A percentile compares a stretch with the other conserved stretches of the same genome.
These are phyloP conservation scores for Aspergillus novofumigatus DNA, from an alignment of 2,329 filamentous ascomycete genomes.

Conservation along the genomic window DNA sequence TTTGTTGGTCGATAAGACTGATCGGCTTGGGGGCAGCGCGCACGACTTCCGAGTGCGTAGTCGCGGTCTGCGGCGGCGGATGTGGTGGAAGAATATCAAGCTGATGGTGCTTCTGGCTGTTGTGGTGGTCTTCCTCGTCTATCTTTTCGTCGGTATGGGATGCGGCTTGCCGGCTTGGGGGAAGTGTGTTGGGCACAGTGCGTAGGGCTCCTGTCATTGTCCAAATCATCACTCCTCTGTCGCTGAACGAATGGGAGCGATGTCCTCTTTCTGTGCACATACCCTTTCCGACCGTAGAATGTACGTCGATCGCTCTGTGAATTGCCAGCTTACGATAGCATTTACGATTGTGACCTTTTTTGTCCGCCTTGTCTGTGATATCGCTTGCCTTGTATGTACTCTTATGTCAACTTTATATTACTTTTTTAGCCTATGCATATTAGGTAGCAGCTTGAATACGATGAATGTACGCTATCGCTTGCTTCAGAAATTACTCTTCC, in stretches of 20 bases:
- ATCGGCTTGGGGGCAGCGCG: conserved; percentile 80
- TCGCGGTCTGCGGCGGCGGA: conserved; percentile 78
- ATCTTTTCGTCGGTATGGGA: conserved; percentile 67
- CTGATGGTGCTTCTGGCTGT: conserved; percentile 82
- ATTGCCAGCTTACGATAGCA: neutral
- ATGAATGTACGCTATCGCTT: neutral
- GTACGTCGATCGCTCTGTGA: neutral
- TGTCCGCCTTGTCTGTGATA: neutral
- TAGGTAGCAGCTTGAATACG: neutral
- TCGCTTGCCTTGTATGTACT: neutral
- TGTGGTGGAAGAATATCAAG: conserved; percentile 99
- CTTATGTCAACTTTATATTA: neutral
- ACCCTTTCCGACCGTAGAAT: conserved; percentile 5
- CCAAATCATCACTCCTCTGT: neutral
- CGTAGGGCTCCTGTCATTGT: neutral
- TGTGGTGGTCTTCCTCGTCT: conserved; percentile 61
- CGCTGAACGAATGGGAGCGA: neutral
- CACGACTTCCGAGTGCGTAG: conserved; percentile 86
- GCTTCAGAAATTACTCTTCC: neutral
- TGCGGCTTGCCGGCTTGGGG: conserved; percentile 62
- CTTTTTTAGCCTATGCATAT: neutral
- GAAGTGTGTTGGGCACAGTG: conserved; percentile 35
- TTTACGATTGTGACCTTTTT: neutral
- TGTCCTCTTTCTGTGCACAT: neutral
- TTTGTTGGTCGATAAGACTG: conserved; percentile 92